Evolutionary conservation across 805 yeast genomes (phyloP), one percentile per base, ranked within the genome.

Genomic region (Hanseniaspora thailandica): DNA sequence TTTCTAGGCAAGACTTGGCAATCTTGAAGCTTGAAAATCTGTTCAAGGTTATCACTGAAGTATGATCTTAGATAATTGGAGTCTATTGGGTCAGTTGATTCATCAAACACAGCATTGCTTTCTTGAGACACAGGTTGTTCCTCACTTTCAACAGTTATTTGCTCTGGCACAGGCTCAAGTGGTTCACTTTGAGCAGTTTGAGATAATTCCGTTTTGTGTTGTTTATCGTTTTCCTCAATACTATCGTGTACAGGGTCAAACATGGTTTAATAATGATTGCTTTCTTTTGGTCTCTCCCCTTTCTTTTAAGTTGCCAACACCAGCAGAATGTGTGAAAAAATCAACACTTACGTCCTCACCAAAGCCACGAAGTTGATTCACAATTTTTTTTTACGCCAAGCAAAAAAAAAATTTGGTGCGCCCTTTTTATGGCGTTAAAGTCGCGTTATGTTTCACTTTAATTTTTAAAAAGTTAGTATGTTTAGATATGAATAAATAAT

Each of bases 231-330:
- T 34, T 40, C 47, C 13, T 40, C 43, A 3, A 48, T 48, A 22
- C 52, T 48, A 15, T 48, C 52, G 10, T 40, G 34, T 22, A 48
- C 35, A 31, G 52, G 52, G 25, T 48, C 52, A 48, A 48, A 48
- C 46, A 48, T 33, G 12, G 17, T 31, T 19, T 44, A 9, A 7
- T 30, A 17, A 3, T 26, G 35, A 4, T 30, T 43, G 47, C 23
- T 17, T 43, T 15, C 5, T 33, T 33, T 15, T 8, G 9, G 31
- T n/a, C n/a, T n/a, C n/a, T n/a, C n/a, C n/a, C n/a, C n/a, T n/a
- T n/a, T n/a, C n/a, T n/a, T n/a, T n/a, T n/a, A n/a, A n/a, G n/a
- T n/a, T n/a, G n/a, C n/a, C n/a, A n/a, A n/a, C n/a, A n/a, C n/a
- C n/a, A n/a, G n/a, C n/a, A n/a, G n/a, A n/a, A n/a, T n/a, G n/a